Evolutionary conservation across 192 early-diverging fungal genomes (phyloP), one percentile per base, ranked within the genome.

Genomic region (Diversispora eburnea): DNA sequence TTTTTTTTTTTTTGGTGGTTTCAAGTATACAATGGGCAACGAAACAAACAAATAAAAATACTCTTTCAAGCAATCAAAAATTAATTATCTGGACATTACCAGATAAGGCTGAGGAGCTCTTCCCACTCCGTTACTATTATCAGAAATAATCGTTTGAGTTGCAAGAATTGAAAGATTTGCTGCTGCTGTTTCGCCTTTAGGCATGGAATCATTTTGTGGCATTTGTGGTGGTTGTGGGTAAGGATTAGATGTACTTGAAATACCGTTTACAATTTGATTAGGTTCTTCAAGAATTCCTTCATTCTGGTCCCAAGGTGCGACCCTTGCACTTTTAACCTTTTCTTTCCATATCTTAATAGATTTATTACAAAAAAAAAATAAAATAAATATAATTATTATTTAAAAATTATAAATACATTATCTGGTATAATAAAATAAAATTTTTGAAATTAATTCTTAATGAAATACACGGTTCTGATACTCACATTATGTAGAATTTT

Each of bases 401-500:
- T n/a, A n/a, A 33, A 33, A 33, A 33, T 33, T 33, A 33, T 33
- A 33, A 33, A 33, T 33, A 33, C 25, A 33, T 0, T 33, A 33
- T 33, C 25, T 33, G 25, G 25, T 33, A 33, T 33, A 33, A 33
- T 33, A 33, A 2, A 33, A 33, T 33, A 33, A 33, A 33, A 33
- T 33, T 33, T 33, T 33, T 33, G 25, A 33, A 33, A 33, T 33
- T 33, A 33, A 33, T 33, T 33, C 25, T 33, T 33, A 2, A 1
- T 33, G 13, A 22, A 22, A 25, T 25, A 12, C 25, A 59, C 54
- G 17, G 39, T 25, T 73, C 77, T 51, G 76, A 90, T 90, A 75
- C 90, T 84, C 75, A 94, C 89, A 13, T 6, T 5, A 3, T 51
- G 49, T 70, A 99, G 83, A 72, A 97, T 95, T 45, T 87, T 84